These are phyloP conservation scores for Backusella luteola DNA, from an alignment of 192 early-diverging fungal genomes.

Conservation along the genomic window DNA sequence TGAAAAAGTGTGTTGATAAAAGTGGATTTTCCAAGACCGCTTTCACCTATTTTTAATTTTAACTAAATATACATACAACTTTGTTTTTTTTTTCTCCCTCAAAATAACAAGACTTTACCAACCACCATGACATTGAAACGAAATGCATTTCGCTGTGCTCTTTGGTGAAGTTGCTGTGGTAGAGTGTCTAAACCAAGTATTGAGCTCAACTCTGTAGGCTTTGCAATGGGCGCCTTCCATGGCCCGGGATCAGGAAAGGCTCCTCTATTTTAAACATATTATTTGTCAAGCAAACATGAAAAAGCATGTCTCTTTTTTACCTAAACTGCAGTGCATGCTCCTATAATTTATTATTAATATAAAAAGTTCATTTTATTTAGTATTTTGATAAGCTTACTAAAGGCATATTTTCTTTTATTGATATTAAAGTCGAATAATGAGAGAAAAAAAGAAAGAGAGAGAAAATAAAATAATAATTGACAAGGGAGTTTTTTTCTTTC, in stretches of 20 bases:
- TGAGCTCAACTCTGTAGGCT: conserved; percentile 46
- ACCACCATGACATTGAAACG: conserved; percentile 95
- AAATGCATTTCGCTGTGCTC: conserved; percentile 72
- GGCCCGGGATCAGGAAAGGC: conserved; percentile 77
- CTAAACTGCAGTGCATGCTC: conserved; percentile 58
- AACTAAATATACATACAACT: not conserved
- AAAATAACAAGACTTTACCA: conserved; percentile 51
- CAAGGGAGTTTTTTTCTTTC: not conserved
- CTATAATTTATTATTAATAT: conserved; percentile 24
- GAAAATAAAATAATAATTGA: not conserved
- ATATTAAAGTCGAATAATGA: not conserved
- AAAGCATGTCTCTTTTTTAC: conserved; percentile 14
- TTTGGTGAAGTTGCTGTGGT: conserved; percentile 64
- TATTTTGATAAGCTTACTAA: conserved; percentile 25
- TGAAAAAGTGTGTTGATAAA: conserved; percentile 99
- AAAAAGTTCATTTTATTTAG: not conserved
- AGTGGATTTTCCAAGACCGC: conserved; percentile 98
- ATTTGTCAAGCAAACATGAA: not conserved
- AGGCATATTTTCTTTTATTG: conserved; percentile 26
- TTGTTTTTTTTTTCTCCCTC: conserved; percentile 1
- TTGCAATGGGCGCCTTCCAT: conserved; percentile 79
- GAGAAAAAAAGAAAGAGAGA: not conserved
- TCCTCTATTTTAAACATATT: conserved; percentile 35
- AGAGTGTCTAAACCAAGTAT: conserved; percentile 72
- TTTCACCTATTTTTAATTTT: conserved; percentile 68